These are phyloP conservation scores for Herpetomonas samuelpessoai DNA, from an alignment of 208 protist genomes.

Conservation along the genomic window DNA sequence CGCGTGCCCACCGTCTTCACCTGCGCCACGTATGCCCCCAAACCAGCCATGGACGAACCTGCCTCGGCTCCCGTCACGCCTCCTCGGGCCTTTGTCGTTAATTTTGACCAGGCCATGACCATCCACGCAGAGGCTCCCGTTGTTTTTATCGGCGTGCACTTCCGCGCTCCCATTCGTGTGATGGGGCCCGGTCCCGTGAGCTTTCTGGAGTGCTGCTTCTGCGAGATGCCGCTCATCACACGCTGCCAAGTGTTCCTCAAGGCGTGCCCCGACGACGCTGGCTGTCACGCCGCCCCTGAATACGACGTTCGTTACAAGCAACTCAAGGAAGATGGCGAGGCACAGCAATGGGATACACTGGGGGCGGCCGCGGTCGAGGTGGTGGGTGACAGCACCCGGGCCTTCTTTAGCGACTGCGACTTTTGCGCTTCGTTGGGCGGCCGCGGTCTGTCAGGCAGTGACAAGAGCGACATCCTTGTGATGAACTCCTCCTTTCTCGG, in stretches of 20 bases:
- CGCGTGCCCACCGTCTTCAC: neutral
- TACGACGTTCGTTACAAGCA: neutral
- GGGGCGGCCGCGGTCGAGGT: constrained; percentile 18
- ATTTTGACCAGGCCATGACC: constrained; percentile 33
- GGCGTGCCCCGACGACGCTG: neutral
- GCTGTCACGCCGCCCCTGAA: neutral
- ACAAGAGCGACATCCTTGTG: constrained; percentile 12
- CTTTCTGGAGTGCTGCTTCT: constrained; percentile 59
- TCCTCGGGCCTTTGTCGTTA: constrained; percentile 6
- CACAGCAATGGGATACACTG: neutral
- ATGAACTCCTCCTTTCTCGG: constrained; percentile 31
- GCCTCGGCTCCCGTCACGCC: neutral
- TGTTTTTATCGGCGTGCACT: constrained; percentile 44
- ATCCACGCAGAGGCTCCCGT: constrained; percentile 43
- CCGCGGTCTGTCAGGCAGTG: constrained; percentile 14
- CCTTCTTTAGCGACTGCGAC: constrained; percentile 31
- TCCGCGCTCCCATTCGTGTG: constrained; percentile 36
- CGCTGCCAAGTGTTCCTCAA: constrained; percentile 20
- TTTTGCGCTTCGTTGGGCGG: constrained; percentile 26
- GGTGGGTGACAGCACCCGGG: constrained; percentile 2
- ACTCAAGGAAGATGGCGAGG: neutral
- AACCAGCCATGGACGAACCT: neutral
- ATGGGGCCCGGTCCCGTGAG: constrained; percentile 38
- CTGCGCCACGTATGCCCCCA: neutral
- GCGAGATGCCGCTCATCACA: constrained; percentile 4